Base-by-base conservation (phyloP, 23 red algal species). In the Gracilaria domingensis region DNA sequence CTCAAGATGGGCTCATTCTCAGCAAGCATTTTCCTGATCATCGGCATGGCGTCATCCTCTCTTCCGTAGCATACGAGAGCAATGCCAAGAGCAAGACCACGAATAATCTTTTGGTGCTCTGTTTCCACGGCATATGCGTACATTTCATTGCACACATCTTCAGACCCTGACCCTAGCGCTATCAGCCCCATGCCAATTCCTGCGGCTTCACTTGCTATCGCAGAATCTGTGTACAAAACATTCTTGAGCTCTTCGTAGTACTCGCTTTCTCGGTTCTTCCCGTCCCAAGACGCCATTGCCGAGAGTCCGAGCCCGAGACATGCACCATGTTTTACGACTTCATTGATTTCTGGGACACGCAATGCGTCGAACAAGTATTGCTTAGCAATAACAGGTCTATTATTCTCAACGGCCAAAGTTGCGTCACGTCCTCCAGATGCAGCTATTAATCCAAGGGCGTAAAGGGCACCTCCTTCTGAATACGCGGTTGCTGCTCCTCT, bases 281-380 rank as follows among this genome's bases (percentile, higher is more conserved):
- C 96, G 84, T 95, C 86, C 89, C 91, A 91, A 7, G 92, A 88
- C 29, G 88, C 92, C 91, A 99, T 95, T 38, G 86, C 62, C 17
- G 91, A 80, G 25, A 99, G 86, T 38, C 97, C 97, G 2, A 99
- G 93, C 30, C 93, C 97, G 4, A 99, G 86, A 84, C 97, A 99
- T 0, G 94, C 97, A 34, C 97, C 97, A 78, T 99, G 97, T 81
- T 99, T 92, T 51, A 99, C 90, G n/a, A 99, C 92, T n/a, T 96
- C 94, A 88, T 91, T 99, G 54, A 81, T 93, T 18, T 88, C 85
- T 0, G 91, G 75, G 37, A 65, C 79, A 25, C 91, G 94, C 69
- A 99, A 77, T n/a, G 94, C 91, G 20, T 89, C 87, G 62, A 94
- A 87, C 50, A 99, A 78, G 65, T 96, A 99, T 25, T 79, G 26